Evolutionary conservation across 2,329 filamentous ascomycete genomes (phyloP), one percentile per base, ranked within the genome.

Genomic region (Stachybotrys chlorohalonatus): DNA sequence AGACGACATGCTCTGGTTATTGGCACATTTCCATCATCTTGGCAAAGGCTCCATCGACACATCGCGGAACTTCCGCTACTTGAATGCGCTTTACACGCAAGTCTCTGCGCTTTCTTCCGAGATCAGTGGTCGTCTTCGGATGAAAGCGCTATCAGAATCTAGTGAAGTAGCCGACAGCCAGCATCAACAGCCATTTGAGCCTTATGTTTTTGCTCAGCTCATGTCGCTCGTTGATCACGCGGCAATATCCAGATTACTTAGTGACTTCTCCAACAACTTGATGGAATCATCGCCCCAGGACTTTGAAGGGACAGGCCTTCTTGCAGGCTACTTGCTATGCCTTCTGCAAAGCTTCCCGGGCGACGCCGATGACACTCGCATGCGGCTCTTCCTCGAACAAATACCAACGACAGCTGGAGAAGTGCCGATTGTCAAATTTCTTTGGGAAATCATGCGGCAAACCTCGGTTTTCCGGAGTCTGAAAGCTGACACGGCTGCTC

Each of bases 271-370:
- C 1, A 58, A 54, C 46, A 69, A 61, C 48, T 53, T 70, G 47
- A 61, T 63, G 7, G 58, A 63, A n/a, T 66, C 70, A 6, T 65
- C 64, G 42, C 60, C 51, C 7, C 62, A 66, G 47, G 64, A 68
- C 11, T 62, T 67, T n/a, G 63, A 67, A 17, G 66, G 65, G 6
- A 66, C 89, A 2, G 87, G 86, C 60, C 74, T 90, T 11, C 75
- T 96, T 46, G 90, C 93, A 11, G 90, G 87, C 31, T 97, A 96
- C 66, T 90, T 91, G 3, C 76, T 97, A 46, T 92, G 89, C 0
- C 74, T 99, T 3, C 75, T 97, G 5, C 83, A 89, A 56, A 92
- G 91, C 62, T 97, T 97, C 60, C 91, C 93, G 8, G 75, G 79
- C 7, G 81, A 84, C 56, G 86, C 85, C 4, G 92, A 96, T 64